Conservation (phyloP, 805 yeast species). For the Wickerhamiella brachini region DNA sequence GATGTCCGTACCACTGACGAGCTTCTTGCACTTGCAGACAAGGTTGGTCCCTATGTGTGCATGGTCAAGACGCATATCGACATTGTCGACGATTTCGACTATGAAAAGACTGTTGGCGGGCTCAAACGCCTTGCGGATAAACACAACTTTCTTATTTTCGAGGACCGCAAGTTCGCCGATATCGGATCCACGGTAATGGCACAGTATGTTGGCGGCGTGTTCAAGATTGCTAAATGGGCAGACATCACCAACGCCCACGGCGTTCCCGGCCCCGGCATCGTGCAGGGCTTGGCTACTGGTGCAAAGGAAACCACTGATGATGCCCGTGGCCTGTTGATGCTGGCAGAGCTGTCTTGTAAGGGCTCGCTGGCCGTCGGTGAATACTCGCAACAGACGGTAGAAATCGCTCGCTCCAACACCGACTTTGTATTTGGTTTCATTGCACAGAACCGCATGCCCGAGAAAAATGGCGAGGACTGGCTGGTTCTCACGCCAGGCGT, state of each 20-base stretch:
- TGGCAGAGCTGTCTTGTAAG: conserved; percentile 88
- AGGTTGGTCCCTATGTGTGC: conserved; percentile 82
- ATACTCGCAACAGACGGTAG: conserved; percentile 76
- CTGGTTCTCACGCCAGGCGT: conserved; percentile 97
- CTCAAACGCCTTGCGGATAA: conserved; percentile 57
- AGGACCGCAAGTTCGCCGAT: conserved; percentile 96
- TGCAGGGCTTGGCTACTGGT: conserved; percentile 74
- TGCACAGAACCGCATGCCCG: conserved; percentile 75
- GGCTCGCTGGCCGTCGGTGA: conserved; percentile 91
- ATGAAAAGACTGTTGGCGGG: conserved; percentile 67
- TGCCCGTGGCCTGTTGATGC: conserved; percentile 72
- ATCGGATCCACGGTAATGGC: conserved; percentile 94
- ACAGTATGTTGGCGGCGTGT: conserved; percentile 84
- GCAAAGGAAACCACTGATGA: conserved; percentile 51
- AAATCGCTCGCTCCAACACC: conserved; percentile 74
- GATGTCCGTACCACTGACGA: conserved; percentile 77
- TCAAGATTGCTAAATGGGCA: conserved; percentile 83
- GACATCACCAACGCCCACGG: conserved; percentile 97
- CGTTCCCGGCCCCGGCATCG: conserved; percentile 90
- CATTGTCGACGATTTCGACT: conserved; percentile 75
- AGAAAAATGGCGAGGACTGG: conserved; percentile 75
- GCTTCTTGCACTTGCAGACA: conserved; percentile 55
- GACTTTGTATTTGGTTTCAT: conserved; percentile 93
- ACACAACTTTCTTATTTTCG: conserved; percentile 83
- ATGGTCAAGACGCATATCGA: conserved; percentile 91